phyloP scores from a whole-genome alignment of 257 asterid genomes.

The Capsicum baccatum region DNA sequence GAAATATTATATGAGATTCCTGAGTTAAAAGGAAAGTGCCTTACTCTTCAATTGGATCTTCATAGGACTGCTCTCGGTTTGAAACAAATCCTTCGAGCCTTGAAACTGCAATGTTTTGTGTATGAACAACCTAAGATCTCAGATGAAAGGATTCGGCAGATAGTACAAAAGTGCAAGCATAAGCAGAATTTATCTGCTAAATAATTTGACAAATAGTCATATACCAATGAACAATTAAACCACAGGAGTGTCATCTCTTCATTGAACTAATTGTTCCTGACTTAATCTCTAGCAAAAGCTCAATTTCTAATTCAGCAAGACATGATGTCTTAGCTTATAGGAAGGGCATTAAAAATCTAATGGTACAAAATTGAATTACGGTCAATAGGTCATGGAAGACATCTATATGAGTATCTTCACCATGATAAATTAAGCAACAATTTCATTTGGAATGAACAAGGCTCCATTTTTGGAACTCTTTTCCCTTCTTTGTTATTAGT shows the following conservation, averaged over 20 bases:
- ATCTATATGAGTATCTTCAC: neutral
- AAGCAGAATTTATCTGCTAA: neutral
- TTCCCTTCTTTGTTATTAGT: neutral
- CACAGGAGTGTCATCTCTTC: neutral
- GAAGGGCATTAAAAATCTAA: neutral
- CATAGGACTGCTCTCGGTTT: slow-evolving; percentile 97
- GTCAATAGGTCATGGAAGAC: neutral
- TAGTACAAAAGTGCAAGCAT: slow-evolving; percentile 12
- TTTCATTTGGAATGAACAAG: neutral
- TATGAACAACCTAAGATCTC: slow-evolving; percentile 38
- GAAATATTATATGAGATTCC: slow-evolving; percentile 36
- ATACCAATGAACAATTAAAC: neutral
- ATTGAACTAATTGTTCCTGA: neutral
- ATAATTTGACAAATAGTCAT: neutral
- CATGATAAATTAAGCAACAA: neutral
- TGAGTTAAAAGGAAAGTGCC: slow-evolving; percentile 37
- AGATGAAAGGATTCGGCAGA: slow-evolving; percentile 20
- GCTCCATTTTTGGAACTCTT: neutral
- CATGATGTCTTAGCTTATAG: neutral
- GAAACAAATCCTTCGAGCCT: slow-evolving; percentile 99
- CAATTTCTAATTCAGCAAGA: neutral
- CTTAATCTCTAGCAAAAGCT: neutral
- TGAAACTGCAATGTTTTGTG: slow-evolving; percentile 76
- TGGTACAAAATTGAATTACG: neutral
- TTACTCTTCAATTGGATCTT: slow-evolving; percentile 99